Percentiles rank a stretch among this genome's conserved stretches.
Evolutionary conservation across 1,139 yeast species (phyloP).

Genomic region (Geotrichum bryndzae): DNA sequence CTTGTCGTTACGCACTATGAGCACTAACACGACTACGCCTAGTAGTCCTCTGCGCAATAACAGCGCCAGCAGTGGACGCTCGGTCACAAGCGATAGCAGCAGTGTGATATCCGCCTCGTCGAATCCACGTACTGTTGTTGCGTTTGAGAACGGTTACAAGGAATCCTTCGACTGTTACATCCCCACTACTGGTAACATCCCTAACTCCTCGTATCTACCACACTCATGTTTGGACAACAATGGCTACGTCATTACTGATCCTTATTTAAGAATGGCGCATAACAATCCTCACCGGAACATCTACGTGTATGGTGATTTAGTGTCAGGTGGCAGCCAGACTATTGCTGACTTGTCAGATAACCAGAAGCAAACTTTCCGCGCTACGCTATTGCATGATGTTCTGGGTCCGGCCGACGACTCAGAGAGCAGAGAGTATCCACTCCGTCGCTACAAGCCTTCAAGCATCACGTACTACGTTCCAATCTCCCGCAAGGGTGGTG

Average conservation of each 20-base stretch:
- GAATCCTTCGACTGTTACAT: conserved; percentile 17
- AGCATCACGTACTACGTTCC: conserved; percentile 13
- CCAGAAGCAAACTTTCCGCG: conserved; percentile 10
- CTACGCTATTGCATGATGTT: conserved; percentile 14
- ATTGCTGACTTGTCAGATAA: conserved; percentile 12
- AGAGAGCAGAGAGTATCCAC: neutral
- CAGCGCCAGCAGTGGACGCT: neutral
- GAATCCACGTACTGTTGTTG: conserved; percentile 8
- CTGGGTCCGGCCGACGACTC: neutral
- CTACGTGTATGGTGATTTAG: conserved; percentile 16
- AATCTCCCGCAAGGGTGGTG: conserved; percentile 16
- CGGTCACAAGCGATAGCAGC: neutral
- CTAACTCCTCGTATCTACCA: conserved; percentile 15
- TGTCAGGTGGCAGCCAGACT: conserved; percentile 14
- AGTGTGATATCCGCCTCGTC: neutral
- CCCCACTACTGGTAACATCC: conserved; percentile 17
- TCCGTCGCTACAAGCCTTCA: conserved; percentile 10
- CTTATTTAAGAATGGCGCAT: conserved; percentile 14
- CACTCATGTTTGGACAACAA: conserved; percentile 8
- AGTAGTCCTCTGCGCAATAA: neutral
- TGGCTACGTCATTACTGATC: conserved; percentile 16
- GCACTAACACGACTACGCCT: neutral
- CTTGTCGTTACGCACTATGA: neutral
- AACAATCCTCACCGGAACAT: conserved; percentile 13
- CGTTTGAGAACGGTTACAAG: conserved; percentile 14